Base-by-base conservation (phyloP, 306 rosid genomes). In the Astragalus glycyphyllos region DNA sequence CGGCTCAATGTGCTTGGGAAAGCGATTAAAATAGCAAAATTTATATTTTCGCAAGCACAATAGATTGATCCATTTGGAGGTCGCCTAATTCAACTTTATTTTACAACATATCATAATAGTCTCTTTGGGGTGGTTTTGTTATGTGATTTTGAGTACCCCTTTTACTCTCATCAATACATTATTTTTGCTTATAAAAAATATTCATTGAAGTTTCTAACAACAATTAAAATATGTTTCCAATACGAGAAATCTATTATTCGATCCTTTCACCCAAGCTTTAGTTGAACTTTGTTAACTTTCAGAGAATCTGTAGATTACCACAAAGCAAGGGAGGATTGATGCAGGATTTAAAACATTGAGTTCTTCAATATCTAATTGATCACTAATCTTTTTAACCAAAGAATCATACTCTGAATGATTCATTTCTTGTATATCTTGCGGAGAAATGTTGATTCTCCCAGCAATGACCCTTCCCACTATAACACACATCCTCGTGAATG, bases 321-420 rank as follows among this genome's bases (percentile, higher is more conserved):
- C 84, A 80, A 89, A 86, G 71, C 96, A 86, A 60, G 96, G 92
- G 2, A 89, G 90, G 17, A 89, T 42, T 31, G 86, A 90, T 58
- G 63, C 73, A 35, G 88, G 83, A 75, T 83, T 85, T 11, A 85
- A 70, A 14, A 83, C 82, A 79, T 5, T 32, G 6, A 86, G 84
- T 26, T 83, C 88, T 62, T 85, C 96, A 29, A 65, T 38, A 7
- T 81, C 77, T 13, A 74, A 75, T 20, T 53, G 57, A 4, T 56
- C 9, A 38, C 72, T 79, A 15, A 61, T 17, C 37, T 75, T 77
- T 38, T 65, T 62, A 3, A 76, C 83, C 77, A 87, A 77, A 26
- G 90, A 81, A 73, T 87, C 85, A 61, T 79, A 85, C 61, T 49
- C 75, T 1, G 58, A 66, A 64, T 38, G n/a, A 7, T 3, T 9